Conservation (phyloP, 495 filamentous ascomycete genomes). For the Penicillium salamii region DNA sequence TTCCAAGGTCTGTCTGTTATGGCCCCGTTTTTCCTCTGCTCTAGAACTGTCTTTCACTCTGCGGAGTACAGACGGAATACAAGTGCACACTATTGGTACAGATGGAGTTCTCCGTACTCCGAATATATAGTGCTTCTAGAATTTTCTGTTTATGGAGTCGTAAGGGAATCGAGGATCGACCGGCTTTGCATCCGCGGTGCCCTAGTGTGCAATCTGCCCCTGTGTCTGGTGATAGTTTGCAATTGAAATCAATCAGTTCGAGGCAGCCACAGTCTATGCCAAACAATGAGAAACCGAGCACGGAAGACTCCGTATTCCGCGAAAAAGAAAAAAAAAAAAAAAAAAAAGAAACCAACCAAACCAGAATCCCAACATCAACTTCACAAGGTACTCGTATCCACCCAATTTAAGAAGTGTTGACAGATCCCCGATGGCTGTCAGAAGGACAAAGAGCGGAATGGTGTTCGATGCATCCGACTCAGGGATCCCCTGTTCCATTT, state of each 20-base stretch:
- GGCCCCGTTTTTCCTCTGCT: neutral
- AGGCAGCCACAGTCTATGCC: neutral
- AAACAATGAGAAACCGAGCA: neutral
- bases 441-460: slow-evolving; percentile 5
- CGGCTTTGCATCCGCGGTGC: slow-evolving; percentile 27
- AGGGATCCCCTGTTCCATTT: slow-evolving; percentile 1
- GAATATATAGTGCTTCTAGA: slow-evolving; percentile 25
- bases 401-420: slow-evolving; percentile 4
- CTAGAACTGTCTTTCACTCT: neutral
- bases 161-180: slow-evolving; percentile 17
- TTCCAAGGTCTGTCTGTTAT: neutral
- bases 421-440: slow-evolving; percentile 4
- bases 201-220: slow-evolving; percentile 12
- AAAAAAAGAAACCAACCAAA: no score
- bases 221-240: slow-evolving; percentile 1
- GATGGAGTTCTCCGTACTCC: neutral
- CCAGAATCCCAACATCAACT: no score
- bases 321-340: no score
- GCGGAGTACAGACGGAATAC: slow-evolving; percentile 10
- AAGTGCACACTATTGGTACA: slow-evolving; percentile 3
- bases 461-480: slow-evolving; percentile 1
- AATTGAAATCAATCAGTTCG: neutral
- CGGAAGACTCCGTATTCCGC: no score
- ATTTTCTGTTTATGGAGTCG: slow-evolving; percentile 19
- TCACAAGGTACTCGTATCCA: no score